These are phyloP conservation scores for Cutaneotrichosporon cyanovorans DNA, from an alignment of 1,284 basidiomycete genomes.

Conservation along the genomic window DNA sequence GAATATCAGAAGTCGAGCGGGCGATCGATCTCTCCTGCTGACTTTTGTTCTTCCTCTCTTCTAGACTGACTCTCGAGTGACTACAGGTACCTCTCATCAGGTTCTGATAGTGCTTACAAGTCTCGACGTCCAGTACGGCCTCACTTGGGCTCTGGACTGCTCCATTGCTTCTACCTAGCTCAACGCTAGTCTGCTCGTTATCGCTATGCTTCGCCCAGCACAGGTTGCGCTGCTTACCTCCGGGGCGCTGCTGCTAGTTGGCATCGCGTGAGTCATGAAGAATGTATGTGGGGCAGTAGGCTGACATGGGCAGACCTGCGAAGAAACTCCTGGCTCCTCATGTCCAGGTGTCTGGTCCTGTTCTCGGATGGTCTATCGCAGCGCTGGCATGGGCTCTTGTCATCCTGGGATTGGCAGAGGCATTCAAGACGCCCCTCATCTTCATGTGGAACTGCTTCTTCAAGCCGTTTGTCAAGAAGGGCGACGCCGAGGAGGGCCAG, in stretches of 20 bases:
- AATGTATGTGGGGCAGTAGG: not conserved
- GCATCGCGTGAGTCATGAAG: constrained; percentile 3
- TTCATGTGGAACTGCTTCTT: constrained; percentile 48
- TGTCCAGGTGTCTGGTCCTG: constrained; percentile 12
- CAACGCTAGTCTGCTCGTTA: not conserved
- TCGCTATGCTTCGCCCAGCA: constrained; percentile 1
- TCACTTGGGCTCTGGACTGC: too few species aligned
- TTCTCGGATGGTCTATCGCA: constrained; percentile 23
- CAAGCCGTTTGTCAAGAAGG: constrained; percentile 43
- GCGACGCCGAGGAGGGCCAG: constrained; percentile 30
- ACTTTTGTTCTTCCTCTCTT: too few species aligned
- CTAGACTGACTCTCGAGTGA: too few species aligned
- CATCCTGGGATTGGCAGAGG: constrained; percentile 15
- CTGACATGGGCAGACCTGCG: constrained; percentile 19
- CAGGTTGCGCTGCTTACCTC: constrained; percentile 7
- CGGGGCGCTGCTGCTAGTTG: constrained; percentile 6
- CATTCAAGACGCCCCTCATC: constrained; percentile 27
- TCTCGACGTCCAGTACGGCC: too few species aligned
- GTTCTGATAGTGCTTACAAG: too few species aligned
- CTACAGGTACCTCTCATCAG: too few species aligned
- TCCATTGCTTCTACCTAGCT: not conserved
- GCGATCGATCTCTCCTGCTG: too few species aligned
- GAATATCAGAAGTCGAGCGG: too few species aligned
- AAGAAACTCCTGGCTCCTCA: constrained; percentile 22
- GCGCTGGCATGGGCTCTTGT: constrained; percentile 20